These are phyloP conservation scores for Deinandra increscens DNA, from an alignment of 129 eudicot species.

Conservation along the genomic window DNA sequence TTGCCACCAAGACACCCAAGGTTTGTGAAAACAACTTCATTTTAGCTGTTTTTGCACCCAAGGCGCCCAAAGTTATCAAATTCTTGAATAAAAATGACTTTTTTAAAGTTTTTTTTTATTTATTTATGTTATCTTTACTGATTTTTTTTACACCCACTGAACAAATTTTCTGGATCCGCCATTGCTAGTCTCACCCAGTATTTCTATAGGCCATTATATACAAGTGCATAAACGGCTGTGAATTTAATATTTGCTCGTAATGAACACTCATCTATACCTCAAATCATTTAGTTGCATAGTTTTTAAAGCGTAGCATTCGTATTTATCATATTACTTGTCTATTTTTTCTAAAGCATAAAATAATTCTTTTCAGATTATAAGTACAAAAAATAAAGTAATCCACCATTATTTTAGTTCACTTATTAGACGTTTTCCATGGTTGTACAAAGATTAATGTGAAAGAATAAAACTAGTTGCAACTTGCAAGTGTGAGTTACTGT, in stretches of 20 bases:
- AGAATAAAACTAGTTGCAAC: conserved; percentile 1
- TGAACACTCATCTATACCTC: background rate
- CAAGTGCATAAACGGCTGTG: background rate
- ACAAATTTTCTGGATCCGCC: too few species aligned
- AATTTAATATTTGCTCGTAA: background rate
- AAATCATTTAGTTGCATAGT: background rate
- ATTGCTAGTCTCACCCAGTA: background rate
- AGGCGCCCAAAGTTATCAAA: too few species aligned
- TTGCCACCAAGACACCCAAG: too few species aligned
- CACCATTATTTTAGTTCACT: background rate
- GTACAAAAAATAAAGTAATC: background rate
- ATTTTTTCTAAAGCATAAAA: background rate
- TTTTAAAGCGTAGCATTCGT: background rate
- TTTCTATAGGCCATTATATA: background rate
- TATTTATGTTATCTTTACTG: too few species aligned
- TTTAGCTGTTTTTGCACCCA: too few species aligned
- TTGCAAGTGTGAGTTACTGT: background rate
- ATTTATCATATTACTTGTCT: background rate
- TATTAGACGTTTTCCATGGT: background rate
- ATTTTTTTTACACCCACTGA: too few species aligned
- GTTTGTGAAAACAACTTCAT: too few species aligned
- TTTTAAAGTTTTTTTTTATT: too few species aligned
- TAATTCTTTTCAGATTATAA: background rate
- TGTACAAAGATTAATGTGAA: background rate
- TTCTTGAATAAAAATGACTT: too few species aligned